Conservation (phyloP, 352 stramenopile genomes). For the Globisporangium spinosum region DNA sequence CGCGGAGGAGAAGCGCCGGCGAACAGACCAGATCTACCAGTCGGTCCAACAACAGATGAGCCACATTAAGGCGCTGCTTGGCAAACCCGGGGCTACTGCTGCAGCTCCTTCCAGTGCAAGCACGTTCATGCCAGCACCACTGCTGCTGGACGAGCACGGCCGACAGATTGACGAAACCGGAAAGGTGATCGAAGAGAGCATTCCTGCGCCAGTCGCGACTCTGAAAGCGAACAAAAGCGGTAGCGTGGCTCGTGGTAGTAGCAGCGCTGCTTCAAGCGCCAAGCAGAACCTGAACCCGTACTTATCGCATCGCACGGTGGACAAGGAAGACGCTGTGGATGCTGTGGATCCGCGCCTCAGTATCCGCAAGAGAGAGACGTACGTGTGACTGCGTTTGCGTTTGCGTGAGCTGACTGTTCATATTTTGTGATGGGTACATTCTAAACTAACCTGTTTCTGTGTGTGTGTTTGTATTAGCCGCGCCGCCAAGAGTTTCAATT, state of each 20-base stretch:
- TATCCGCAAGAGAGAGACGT: conserved; percentile 77
- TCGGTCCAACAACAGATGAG: conserved; percentile 85
- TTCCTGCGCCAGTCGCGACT: conserved; percentile 37
- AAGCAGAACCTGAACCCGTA: conserved; percentile 69
- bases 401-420: conserved; percentile 4
- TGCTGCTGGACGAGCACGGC: conserved; percentile 76
- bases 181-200: conserved; percentile 61
- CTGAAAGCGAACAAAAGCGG: conserved; percentile 49
- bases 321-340: conserved; percentile 71
- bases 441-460: conserved; percentile 4
- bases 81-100: conserved; percentile 33
- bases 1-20: conserved; percentile 50
- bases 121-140: conserved; percentile 68
- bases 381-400: conserved; percentile 22
- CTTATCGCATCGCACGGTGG: conserved; percentile 66
- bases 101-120: conserved; percentile 10
- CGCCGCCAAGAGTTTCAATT: conserved; percentile 77
- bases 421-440: conserved; percentile 11
- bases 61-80: conserved; percentile 63
- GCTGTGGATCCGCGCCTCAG: conserved; percentile 71
- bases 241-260: background rate
- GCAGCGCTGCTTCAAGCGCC: background rate
- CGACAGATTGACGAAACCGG: conserved; percentile 71
- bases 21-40: conserved; percentile 79
- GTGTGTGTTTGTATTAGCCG: conserved; percentile 34